phyloP scores from a whole-genome alignment of 148 eudicot genomes.

The Silene latifolia region DNA sequence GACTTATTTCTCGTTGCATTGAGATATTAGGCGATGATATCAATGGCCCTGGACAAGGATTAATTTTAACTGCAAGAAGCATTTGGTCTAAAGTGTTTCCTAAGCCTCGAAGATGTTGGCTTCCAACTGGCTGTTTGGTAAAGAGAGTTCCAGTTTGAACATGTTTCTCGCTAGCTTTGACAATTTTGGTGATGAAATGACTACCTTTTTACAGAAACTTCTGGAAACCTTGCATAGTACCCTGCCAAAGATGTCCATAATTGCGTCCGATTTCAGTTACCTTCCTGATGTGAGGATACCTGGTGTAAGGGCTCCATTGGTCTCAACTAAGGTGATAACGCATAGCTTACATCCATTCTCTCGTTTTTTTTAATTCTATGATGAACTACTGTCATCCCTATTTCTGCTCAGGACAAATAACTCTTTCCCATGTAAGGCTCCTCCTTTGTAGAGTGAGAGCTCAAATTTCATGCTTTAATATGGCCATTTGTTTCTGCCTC shows the following conservation, averaged over 20 bases:
- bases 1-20: slow-evolving; percentile 60
- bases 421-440: not conserved
- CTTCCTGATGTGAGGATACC: slow-evolving; percentile 84
- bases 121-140: slow-evolving; percentile 95
- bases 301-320: slow-evolving; percentile 95
- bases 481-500: not conserved
- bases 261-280: slow-evolving; percentile 92
- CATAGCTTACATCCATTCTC: not conserved
- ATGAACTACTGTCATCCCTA: not conserved
- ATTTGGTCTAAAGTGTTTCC: slow-evolving; percentile 71
- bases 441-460: not conserved
- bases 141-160: slow-evolving; percentile 5
- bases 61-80: slow-evolving; percentile 37
- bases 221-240: slow-evolving; percentile 76
- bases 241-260: slow-evolving; percentile 90
- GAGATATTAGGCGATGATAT: slow-evolving; percentile 58
- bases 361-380: not conserved
- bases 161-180: not conserved
- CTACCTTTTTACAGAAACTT: slow-evolving; percentile 52
- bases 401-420: not conserved
- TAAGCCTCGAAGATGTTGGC: slow-evolving; percentile 82
- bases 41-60: slow-evolving; percentile 35
- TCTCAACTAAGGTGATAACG: slow-evolving; percentile 66
- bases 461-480: not conserved
- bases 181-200: slow-evolving; percentile 13